These are phyloP conservation scores for Phytophthora megakarya DNA, from an alignment of 352 stramenopile genomes.

Conservation along the genomic window DNA sequence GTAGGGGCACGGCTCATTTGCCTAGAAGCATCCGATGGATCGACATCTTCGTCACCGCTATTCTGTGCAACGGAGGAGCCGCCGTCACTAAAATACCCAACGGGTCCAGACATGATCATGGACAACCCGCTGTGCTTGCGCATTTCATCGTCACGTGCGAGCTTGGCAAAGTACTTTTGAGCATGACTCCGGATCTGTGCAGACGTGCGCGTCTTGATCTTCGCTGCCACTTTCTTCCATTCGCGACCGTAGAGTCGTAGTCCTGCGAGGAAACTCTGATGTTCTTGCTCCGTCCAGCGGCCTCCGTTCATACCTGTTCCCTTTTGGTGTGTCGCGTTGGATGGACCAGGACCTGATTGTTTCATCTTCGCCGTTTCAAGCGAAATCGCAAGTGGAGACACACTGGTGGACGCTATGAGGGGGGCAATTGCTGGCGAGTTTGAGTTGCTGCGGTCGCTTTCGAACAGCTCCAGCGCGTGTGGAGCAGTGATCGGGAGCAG, in stretches of 20 bases:
- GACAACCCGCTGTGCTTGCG: slow-evolving; percentile 48
- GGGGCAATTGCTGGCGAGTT: slow-evolving; percentile 37
- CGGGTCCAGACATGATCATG: slow-evolving; percentile 20
- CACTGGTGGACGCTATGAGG: slow-evolving; percentile 31
- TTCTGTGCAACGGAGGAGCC: slow-evolving; percentile 62
- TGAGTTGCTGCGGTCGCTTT: slow-evolving; percentile 23
- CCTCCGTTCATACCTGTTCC: slow-evolving; percentile 85
- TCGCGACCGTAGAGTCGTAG: slow-evolving; percentile 95
- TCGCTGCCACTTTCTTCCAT: slow-evolving; percentile 96
- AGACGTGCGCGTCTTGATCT: slow-evolving; percentile 89
- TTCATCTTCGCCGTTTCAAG: slow-evolving; percentile 29
- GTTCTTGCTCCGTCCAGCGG: slow-evolving; percentile 95
- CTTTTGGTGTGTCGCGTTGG: slow-evolving; percentile 53
- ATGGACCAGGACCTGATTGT: slow-evolving; percentile 16
- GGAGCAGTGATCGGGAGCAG: slow-evolving; percentile 21
- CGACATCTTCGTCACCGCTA: slow-evolving; percentile 55
- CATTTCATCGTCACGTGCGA: slow-evolving; percentile 78
- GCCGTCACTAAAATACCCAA: slow-evolving; percentile 68
- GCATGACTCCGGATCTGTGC: slow-evolving; percentile 86
- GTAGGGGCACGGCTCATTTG: slow-evolving; percentile 10
- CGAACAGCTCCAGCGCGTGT: slow-evolving; percentile 18
- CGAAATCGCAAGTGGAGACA: slow-evolving; percentile 28
- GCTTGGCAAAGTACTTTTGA: slow-evolving; percentile 90
- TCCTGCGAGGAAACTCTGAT: slow-evolving; percentile 94
- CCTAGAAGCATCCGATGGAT: slow-evolving; percentile 30